Evolutionary conservation across 208 protist genomes (phyloP), one percentile per base, ranked within the genome.

Genomic region (Lotmaria passim): DNA sequence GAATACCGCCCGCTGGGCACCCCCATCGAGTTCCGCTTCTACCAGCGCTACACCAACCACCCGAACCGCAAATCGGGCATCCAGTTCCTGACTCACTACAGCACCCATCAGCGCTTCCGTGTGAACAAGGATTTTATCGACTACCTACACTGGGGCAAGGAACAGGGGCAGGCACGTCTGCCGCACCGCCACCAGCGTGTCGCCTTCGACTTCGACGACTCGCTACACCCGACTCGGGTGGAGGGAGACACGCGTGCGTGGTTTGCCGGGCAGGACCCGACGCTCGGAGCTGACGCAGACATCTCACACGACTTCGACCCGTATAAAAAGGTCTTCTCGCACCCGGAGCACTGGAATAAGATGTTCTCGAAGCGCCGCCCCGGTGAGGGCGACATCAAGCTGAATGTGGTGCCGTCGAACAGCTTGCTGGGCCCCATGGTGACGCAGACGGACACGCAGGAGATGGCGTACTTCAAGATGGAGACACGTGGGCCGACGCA

Each of bases 1-100:
- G 89, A 94, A 64, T 94, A 94, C 59, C 81, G 84, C 17, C 91
- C 89, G 5, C 71, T 96, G 23, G 86, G 77, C 31, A 89, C 78
- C n/a, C 91, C 91, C 23, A 93, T 96, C 62, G 91, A 96, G 74
- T 94, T 96, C 51, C 89, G 91, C 58, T 96, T 96, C 66, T 96
- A 96, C 69, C 91, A 96, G 77, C 91, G 91, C 38, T 96, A 96
- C 73, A 76, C 91, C 24, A 96, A 94, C 66, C 87, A 96, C 75
- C 91, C 91, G 10, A 94, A 96, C 68, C 78, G 87, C 3, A 83
- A 93, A 60, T 96, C 91, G 7, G 91, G 91, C 12, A 71, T 96
- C 26, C 91, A 96, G 71, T 96, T 96, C 57, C 78, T 94, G 53
- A 96, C 91, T 12, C 91, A 96, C 78, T 94, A 94, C 81, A 90